A percentile compares a stretch with the other conserved stretches of the same genome.
Conservation (phyloP, 164 flowering plant genomes). For the Vitis rupestris region DNA sequence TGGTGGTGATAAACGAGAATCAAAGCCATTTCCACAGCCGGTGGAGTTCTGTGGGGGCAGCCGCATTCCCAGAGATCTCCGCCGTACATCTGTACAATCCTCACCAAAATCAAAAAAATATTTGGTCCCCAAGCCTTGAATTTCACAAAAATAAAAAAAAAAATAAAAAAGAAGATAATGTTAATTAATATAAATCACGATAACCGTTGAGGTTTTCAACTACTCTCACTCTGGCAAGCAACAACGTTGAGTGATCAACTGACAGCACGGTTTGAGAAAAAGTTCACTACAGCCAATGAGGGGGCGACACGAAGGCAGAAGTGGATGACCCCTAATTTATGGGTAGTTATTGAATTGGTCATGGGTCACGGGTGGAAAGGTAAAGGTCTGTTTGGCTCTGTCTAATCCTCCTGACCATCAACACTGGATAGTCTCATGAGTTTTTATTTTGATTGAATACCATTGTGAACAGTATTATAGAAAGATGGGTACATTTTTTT, state of each 20-base stretch:
- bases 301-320: neutral
- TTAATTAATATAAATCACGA: neutral
- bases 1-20: too few relatives aligned
- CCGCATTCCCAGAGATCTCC: constrained; percentile 8
- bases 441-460: too few relatives aligned
- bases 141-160: neutral
- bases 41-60: constrained; percentile 5
- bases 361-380: too few relatives aligned
- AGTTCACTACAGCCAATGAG: neutral
- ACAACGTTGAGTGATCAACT: neutral
- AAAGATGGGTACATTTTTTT: too few relatives aligned
- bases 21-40: constrained; percentile 20
- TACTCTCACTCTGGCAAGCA: neutral
- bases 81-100: neutral
- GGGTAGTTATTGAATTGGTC: neutral
- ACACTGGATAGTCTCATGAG: too few relatives aligned
- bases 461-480: too few relatives aligned
- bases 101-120: neutral
- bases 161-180: neutral
- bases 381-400: too few relatives aligned
- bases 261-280: neutral
- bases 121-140: constrained; percentile 1
- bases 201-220: neutral
- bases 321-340: neutral
- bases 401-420: too few relatives aligned